phyloP scores from a whole-genome alignment of 495 filamentous ascomycete species.

The Beverwykella pulmonaria region DNA sequence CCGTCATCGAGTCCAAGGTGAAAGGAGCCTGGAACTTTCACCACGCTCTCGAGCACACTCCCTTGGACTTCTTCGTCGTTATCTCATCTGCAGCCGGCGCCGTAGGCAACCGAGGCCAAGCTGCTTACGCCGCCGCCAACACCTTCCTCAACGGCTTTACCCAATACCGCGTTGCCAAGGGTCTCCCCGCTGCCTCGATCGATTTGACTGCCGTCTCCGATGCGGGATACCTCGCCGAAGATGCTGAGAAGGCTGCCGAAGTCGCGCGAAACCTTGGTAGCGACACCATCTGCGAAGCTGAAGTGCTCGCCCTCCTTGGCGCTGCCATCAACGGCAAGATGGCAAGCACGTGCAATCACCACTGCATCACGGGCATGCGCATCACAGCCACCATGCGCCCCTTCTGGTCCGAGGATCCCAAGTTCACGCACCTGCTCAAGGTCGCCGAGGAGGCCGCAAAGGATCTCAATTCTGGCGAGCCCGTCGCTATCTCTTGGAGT shows the following conservation, averaged over 20 bases:
- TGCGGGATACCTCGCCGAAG: conserved; percentile 29
- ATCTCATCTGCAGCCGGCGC: conserved; percentile 27
- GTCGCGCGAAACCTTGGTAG: conserved; percentile 15
- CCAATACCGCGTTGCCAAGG: neutral
- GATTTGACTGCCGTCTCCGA: conserved; percentile 32
- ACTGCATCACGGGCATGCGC: conserved; percentile 16
- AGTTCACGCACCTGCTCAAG: conserved; percentile 10
- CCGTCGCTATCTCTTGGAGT: conserved; percentile 10
- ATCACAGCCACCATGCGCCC: conserved; percentile 13
- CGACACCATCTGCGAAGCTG: conserved; percentile 12
- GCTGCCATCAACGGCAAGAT: conserved; percentile 1
- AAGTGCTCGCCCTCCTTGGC: conserved; percentile 8
- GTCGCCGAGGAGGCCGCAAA: conserved; percentile 9
- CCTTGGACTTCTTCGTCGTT: conserved; percentile 31
- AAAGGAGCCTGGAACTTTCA: conserved; percentile 27
- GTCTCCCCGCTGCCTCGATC: conserved; percentile 22
- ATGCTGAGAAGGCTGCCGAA: conserved; percentile 15
- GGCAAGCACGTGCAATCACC: conserved; percentile 7
- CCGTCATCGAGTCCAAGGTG: conserved; percentile 17
- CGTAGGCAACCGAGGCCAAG: conserved; percentile 28
- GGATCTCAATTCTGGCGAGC: neutral
- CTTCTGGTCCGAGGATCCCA: conserved; percentile 23
- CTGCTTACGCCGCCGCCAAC: conserved; percentile 34
- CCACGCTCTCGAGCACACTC: conserved; percentile 1
- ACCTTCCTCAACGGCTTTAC: conserved; percentile 29